phyloP scores from a whole-genome alignment of 805 yeast genomes.

The Lipomyces lipofer region DNA sequence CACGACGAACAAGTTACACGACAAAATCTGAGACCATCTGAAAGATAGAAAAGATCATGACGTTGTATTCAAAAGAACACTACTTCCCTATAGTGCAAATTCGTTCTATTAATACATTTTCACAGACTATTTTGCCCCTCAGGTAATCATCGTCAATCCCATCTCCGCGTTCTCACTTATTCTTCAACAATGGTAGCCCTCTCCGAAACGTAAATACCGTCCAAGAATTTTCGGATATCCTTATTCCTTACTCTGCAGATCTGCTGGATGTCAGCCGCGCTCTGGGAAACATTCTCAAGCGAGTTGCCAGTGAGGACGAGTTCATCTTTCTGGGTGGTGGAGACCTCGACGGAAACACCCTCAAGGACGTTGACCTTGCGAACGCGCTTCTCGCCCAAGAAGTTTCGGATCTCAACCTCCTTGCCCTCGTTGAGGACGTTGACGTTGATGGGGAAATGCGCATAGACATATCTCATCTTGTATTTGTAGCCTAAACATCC shows the following conservation, averaged over 20 bases:
- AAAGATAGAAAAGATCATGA: too few species aligned
- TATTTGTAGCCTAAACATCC: conserved; percentile 65
- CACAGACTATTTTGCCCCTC: too few species aligned
- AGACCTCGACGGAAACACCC: conserved; percentile 84
- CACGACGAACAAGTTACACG: too few species aligned
- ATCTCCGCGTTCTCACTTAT: too few species aligned
- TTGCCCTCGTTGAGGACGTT: conserved; percentile 79
- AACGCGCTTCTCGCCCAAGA: conserved; percentile 98
- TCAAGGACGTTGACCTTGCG: conserved; percentile 82
- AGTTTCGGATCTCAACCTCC: conserved; percentile 95
- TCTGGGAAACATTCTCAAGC: conserved; percentile 94
- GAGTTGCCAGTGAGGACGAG: conserved; percentile 92
- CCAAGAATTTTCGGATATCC: conserved; percentile 99
- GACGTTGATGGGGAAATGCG: conserved; percentile 99
- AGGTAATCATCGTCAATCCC: too few species aligned
- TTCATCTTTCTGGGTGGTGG: conserved; percentile 91
- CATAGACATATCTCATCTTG: conserved; percentile 99
- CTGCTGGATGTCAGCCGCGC: conserved; percentile 98
- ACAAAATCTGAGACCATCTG: too few species aligned
- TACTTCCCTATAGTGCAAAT: too few species aligned
- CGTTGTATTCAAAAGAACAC: too few species aligned
- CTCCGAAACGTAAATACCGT: conserved; percentile 99
- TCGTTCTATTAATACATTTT: neutral
- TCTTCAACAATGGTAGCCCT: conserved; percentile 84
- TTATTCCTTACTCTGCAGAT: conserved; percentile 98